These are phyloP conservation scores for Paracorniculantispora psalliotae DNA, from an alignment of 2,329 filamentous ascomycete species.

Conservation along the genomic window DNA sequence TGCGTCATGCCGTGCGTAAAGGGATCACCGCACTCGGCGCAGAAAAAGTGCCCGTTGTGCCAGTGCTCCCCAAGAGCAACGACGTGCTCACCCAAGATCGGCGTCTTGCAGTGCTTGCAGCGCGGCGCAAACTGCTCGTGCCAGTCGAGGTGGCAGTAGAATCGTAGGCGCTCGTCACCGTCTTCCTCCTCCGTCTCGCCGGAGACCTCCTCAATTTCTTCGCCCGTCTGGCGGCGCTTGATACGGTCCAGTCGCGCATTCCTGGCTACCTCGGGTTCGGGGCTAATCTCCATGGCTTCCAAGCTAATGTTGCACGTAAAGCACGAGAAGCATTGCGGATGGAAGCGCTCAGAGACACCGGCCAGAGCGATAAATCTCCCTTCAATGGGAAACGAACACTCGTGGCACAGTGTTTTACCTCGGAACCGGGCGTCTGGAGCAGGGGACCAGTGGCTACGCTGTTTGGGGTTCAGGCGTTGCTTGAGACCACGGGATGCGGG, in stretches of 20 bases:
- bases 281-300: slow-evolving; percentile 94
- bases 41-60: slow-evolving; percentile 98
- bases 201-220: slow-evolving; percentile 57
- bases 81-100: slow-evolving; percentile 91
- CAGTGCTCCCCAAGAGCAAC: slow-evolving; percentile 92
- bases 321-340: slow-evolving; percentile 89
- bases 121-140: slow-evolving; percentile 89
- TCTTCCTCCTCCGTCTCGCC: slow-evolving; percentile 64
- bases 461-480: slow-evolving; percentile 34
- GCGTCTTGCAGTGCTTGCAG: slow-evolving; percentile 94
- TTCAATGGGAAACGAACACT: slow-evolving; percentile 79
- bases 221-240: slow-evolving; percentile 51
- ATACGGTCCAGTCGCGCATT: slow-evolving; percentile 70
- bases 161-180: slow-evolving; percentile 68
- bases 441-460: slow-evolving; percentile 56
- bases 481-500: slow-evolving; percentile 33
- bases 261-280: slow-evolving; percentile 73
- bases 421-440: slow-evolving; percentile 42
- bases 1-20: slow-evolving; percentile 69
- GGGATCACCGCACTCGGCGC: slow-evolving; percentile 94
- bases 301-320: slow-evolving; percentile 81
- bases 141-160: slow-evolving; percentile 98
- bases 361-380: slow-evolving; percentile 84
- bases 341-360: slow-evolving; percentile 70
- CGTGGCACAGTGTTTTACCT: slow-evolving; percentile 70